Evolutionary conservation across 2,329 filamentous ascomycete genomes (phyloP).

Genomic region (Calonectria henricotiae): DNA sequence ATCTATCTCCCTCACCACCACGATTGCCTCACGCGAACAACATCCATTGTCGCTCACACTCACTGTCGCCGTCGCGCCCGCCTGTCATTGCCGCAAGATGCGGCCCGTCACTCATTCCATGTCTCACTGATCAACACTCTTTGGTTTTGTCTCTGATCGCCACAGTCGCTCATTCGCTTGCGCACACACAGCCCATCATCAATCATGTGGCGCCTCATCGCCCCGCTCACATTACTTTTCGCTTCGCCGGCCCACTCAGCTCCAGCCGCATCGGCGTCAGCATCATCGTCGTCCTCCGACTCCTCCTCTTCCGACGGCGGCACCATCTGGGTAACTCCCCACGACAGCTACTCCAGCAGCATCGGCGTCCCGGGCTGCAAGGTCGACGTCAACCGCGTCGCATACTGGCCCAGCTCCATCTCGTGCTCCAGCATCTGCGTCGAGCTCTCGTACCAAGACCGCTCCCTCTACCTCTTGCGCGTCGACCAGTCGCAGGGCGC

Average conservation of each 20-base stretch:
- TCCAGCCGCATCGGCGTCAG: slow-evolving; percentile 26
- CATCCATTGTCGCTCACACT: neutral
- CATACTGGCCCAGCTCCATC: slow-evolving; percentile 73
- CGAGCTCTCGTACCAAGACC: slow-evolving; percentile 65
- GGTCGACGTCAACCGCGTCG: slow-evolving; percentile 73
- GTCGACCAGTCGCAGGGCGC: slow-evolving; percentile 73
- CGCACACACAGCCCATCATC: neutral
- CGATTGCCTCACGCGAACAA: slow-evolving; percentile 32
- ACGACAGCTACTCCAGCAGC: slow-evolving; percentile 72
- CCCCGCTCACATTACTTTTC: slow-evolving; percentile 25
- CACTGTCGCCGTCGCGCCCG: slow-evolving; percentile 21
- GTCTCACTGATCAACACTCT: slow-evolving; percentile 32
- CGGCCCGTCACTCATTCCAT: slow-evolving; percentile 41
- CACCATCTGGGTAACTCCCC: slow-evolving; percentile 65
- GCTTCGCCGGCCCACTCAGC: slow-evolving; percentile 21
- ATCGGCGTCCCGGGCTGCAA: slow-evolving; percentile 75
- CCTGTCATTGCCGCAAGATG: slow-evolving; percentile 44
- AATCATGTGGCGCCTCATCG: slow-evolving; percentile 28
- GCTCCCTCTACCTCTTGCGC: slow-evolving; percentile 72
- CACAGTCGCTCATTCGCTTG: slow-evolving; percentile 1
- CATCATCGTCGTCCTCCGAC: slow-evolving; percentile 33
- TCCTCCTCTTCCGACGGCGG: slow-evolving; percentile 34
- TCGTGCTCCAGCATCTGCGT: slow-evolving; percentile 73
- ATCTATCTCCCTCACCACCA: slow-evolving; percentile 23
- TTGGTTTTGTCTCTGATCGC: slow-evolving; percentile 23